Conservation (phyloP, 768 basidiomycete species). For the Harrya chromipes region DNA sequence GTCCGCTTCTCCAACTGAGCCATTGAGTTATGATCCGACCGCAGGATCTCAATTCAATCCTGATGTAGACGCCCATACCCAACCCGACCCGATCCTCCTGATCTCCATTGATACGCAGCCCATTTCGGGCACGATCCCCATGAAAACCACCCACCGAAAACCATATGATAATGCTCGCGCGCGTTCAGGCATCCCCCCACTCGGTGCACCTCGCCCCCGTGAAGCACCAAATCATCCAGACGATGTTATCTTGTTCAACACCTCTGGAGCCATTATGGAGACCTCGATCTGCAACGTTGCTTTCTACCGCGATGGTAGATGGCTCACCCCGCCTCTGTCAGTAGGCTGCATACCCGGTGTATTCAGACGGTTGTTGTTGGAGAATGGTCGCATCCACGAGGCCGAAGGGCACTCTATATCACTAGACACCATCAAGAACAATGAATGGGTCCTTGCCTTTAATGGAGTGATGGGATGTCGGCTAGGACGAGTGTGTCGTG, state of each 20-base stretch:
- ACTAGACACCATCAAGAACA: constrained; percentile 41
- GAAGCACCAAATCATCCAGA: constrained; percentile 19
- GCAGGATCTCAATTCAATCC: constrained; percentile 37
- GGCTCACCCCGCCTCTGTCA: constrained; percentile 62
- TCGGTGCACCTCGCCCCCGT: constrained; percentile 5
- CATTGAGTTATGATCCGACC: constrained; percentile 40
- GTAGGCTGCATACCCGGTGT: constrained; percentile 75
- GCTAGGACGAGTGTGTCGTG: constrained; percentile 38
- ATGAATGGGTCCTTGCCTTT: constrained; percentile 68
- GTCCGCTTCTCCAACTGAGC: constrained; percentile 30
- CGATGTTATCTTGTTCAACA: constrained; percentile 68
- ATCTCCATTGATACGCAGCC: constrained; percentile 55
- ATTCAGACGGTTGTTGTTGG: constrained; percentile 65
- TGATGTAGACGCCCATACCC: constrained; percentile 22
- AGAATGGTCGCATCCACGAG: constrained; percentile 54
- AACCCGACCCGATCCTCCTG: constrained; percentile 36
- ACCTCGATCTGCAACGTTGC: constrained; percentile 72
- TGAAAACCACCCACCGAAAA: constrained; percentile 67
- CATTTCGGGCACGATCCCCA: constrained; percentile 48
- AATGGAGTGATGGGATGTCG: constrained; percentile 73
- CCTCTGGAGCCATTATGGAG: constrained; percentile 51
- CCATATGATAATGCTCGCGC: constrained; percentile 63
- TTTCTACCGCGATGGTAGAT: constrained; percentile 50
- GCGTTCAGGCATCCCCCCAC: constrained; percentile 45
- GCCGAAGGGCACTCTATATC: constrained; percentile 42